Percentiles rank a stretch among this genome's conserved stretches.
phyloP scores from a whole-genome alignment of 2,329 filamentous ascomycete species.

The Talaromyces sp. region DNA sequence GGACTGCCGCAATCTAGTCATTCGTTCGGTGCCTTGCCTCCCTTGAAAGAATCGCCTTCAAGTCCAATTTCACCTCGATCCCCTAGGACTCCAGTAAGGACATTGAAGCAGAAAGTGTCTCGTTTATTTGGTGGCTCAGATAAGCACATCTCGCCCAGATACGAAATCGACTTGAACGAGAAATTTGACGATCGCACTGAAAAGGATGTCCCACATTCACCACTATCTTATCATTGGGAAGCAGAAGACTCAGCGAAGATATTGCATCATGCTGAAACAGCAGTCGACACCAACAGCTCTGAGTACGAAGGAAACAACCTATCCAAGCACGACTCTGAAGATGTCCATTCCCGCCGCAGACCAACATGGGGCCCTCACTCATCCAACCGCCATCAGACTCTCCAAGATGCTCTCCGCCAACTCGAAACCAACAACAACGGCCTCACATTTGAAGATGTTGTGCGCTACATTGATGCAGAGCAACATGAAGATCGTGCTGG shows the following conservation, averaged over 20 bases:
- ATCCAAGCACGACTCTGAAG: neutral
- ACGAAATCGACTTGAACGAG: neutral
- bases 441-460: conserved; percentile 9
- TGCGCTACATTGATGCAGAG: neutral
- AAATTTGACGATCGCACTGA: neutral
- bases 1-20: neutral
- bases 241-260: neutral
- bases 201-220: neutral
- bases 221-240: neutral
- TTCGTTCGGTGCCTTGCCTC: conserved; percentile 14
- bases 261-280: neutral
- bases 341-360: neutral
- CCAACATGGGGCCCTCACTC: conserved; percentile 9
- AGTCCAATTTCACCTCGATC: neutral
- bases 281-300: neutral
- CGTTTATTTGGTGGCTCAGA: conserved; percentile 12
- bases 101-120: conserved; percentile 15
- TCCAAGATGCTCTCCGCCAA: conserved; percentile 15
- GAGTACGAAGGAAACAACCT: neutral
- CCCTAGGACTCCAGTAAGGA: conserved; percentile 4
- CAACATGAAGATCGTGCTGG: neutral
- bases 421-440: conserved; percentile 12
- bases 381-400: conserved; percentile 15
- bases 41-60: neutral
- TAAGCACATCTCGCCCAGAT: neutral